phyloP scores from a whole-genome alignment of 352 stramenopile genomes.

The Phytophthora sp. region DNA sequence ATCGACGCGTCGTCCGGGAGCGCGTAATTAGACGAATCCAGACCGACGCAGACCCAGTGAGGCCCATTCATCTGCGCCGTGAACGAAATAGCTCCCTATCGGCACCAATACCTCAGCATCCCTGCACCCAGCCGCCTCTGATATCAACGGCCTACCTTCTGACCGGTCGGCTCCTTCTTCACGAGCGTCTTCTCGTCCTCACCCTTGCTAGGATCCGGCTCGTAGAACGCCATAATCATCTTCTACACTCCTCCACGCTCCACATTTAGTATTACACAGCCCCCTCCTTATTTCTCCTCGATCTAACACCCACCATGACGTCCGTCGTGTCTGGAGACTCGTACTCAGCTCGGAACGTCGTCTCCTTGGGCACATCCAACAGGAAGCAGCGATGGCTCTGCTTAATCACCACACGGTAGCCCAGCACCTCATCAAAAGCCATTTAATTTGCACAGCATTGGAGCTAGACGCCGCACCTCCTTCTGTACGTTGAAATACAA shows the following conservation, averaged over 20 bases:
- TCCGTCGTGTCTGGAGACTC: conserved; percentile 86
- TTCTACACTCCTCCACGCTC: conserved; percentile 41
- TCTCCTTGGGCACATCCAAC: conserved; percentile 76
- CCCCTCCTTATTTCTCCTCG: not conserved
- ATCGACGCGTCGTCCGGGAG: conserved; percentile 68
- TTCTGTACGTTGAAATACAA: conserved; percentile 71
- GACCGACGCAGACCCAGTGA: conserved; percentile 75
- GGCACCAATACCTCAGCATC: conserved; percentile 13
- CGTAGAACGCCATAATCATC: conserved; percentile 68
- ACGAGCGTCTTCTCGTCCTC: conserved; percentile 51
- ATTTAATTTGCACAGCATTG: not conserved
- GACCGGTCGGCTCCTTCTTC: conserved; percentile 61
- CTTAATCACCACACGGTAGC: not conserved
- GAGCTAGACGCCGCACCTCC: conserved; percentile 37
- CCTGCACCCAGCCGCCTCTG: not conserved
- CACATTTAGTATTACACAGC: conserved; percentile 1
- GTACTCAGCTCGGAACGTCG: conserved; percentile 80
- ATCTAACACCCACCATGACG: conserved; percentile 50
- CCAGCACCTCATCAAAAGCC: not conserved
- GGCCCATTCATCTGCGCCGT: conserved; percentile 70
- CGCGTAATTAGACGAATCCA: conserved; percentile 71
- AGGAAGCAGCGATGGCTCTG: conserved; percentile 83
- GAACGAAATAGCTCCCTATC: conserved; percentile 67
- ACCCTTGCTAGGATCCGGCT: conserved; percentile 44
- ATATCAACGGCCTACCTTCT: conserved; percentile 59